A percentile compares a stretch with the other conserved stretches of the same genome.
Conservation (phyloP, 176 grass and related monocot species). For the Dendrocalamus sinicus region DNA sequence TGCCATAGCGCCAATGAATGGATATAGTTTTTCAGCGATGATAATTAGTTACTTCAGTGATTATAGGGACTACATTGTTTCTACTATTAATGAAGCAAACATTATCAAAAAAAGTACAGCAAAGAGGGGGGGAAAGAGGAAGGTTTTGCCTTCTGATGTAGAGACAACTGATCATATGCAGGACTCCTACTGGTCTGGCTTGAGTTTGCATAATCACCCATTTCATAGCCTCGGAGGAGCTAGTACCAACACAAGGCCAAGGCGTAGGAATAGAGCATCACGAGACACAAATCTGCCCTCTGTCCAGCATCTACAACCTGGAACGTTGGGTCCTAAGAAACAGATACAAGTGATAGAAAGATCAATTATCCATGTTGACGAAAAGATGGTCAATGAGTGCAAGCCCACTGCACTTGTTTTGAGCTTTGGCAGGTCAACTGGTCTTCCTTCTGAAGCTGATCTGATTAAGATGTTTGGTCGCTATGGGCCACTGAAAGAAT, state of each 20-base stretch:
- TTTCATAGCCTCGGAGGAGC: slow-evolving; percentile 49
- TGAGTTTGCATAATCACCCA: slow-evolving; percentile 72
- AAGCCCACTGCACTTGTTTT: slow-evolving; percentile 92
- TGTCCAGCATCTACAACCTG: slow-evolving; percentile 49
- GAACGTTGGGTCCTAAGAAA: slow-evolving; percentile 58
- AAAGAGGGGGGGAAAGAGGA: slow-evolving; percentile 80
- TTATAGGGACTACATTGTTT: slow-evolving; percentile 72
- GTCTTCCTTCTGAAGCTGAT: slow-evolving; percentile 71
- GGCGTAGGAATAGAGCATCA: slow-evolving; percentile 54
- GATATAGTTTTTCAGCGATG: slow-evolving; percentile 47
- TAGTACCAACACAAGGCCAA: slow-evolving; percentile 50
- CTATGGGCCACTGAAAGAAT: slow-evolving; percentile 86
- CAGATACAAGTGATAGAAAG: slow-evolving; percentile 63
- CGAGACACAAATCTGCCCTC: slow-evolving; percentile 36
- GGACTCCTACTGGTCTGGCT: slow-evolving; percentile 97
- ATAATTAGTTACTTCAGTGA: slow-evolving; percentile 79
- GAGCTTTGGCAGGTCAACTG: slow-evolving; percentile 71
- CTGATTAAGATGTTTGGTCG: slow-evolving; percentile 81
- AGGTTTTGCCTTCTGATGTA: slow-evolving; percentile 45
- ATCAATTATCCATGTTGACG: slow-evolving; percentile 85
- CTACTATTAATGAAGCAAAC: slow-evolving; percentile 62
- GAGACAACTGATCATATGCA: slow-evolving; percentile 86
- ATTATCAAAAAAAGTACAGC: slow-evolving; percentile 57
- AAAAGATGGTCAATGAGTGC: slow-evolving; percentile 78
- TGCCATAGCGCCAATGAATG: slow-evolving; percentile 64